phyloP scores from a whole-genome alignment of 371 early-diverging fungal genomes.

The Rhizopus arrhizus region DNA sequence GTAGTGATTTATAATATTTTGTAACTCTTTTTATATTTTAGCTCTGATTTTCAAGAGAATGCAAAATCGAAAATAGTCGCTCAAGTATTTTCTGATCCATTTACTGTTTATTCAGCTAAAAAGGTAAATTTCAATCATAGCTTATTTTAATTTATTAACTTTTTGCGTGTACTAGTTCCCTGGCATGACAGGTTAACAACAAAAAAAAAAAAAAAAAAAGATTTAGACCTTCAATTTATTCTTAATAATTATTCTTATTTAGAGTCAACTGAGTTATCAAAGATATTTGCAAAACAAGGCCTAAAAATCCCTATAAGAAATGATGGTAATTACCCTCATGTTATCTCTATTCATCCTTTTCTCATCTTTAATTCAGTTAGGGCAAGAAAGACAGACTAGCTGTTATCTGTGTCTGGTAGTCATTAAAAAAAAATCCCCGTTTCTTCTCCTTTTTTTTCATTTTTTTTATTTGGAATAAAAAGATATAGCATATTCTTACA shows the following conservation, averaged over 20 bases:
- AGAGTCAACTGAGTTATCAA: conserved; percentile 90
- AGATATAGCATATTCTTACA: background rate
- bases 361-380: conserved; percentile 18
- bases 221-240: background rate
- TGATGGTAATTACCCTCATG: conserved; percentile 53
- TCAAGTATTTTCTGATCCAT: conserved; percentile 59
- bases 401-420: too few relatives aligned
- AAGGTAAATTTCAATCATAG: conserved; percentile 30
- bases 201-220: conserved; percentile 7
- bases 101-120: conserved; percentile 64
- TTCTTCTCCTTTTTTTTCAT: background rate
- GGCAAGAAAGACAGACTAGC: conserved; percentile 30
- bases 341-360: background rate
- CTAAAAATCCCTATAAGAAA: conserved; percentile 92
- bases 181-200: conserved; percentile 60
- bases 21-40: conserved; percentile 19
- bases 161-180: conserved; percentile 43
- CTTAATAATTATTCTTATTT: conserved; percentile 5
- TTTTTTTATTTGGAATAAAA: background rate
- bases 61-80: conserved; percentile 62
- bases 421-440: background rate
- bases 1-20: background rate
- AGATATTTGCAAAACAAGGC: conserved; percentile 90
- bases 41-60: conserved; percentile 55
- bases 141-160: background rate